A percentile compares a stretch with the other conserved stretches of the same genome.
These are phyloP conservation scores for Martiniozyma abietophila DNA, from an alignment of 805 yeast species.

Conservation along the genomic window DNA sequence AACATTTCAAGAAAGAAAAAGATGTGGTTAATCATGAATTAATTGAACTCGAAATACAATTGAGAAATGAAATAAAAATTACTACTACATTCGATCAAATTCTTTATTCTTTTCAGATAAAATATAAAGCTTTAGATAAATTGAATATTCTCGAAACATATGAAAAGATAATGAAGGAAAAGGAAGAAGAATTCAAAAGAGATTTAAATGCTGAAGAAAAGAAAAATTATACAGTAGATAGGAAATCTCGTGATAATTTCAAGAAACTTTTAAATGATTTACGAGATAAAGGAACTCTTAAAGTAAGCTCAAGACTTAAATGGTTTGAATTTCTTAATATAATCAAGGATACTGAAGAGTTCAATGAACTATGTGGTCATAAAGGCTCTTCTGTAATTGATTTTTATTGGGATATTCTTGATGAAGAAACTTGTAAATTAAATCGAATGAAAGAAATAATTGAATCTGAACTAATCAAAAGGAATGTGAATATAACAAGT, in stretches of 20 bases:
- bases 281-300: constrained; percentile 19
- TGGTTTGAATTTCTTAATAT: constrained; percentile 49
- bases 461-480: constrained; percentile 35
- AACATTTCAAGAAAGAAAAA: constrained; percentile 21
- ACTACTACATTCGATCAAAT: constrained; percentile 2
- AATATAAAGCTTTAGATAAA: constrained; percentile 41
- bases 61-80: constrained; percentile 17
- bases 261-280: constrained; percentile 35
- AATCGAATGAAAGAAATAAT: constrained; percentile 53
- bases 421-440: constrained; percentile 46
- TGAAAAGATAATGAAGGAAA: constrained; percentile 21
- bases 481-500: no score
- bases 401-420: constrained; percentile 64
- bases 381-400: constrained; percentile 73
- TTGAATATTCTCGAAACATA: constrained; percentile 52
- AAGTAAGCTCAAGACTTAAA: constrained; percentile 38
- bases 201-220: constrained; percentile 24
- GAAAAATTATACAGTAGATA: constrained; percentile 44
- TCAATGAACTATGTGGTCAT: constrained; percentile 57
- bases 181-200: constrained; percentile 25
- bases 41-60: constrained; percentile 41
- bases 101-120: constrained; percentile 27
- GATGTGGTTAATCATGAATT: constrained; percentile 39
- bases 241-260: constrained; percentile 58
- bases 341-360: constrained; percentile 48